Conservation (phyloP, 1,284 basidiomycete species). For the Cutaneotrichosporon cyanovorans region DNA sequence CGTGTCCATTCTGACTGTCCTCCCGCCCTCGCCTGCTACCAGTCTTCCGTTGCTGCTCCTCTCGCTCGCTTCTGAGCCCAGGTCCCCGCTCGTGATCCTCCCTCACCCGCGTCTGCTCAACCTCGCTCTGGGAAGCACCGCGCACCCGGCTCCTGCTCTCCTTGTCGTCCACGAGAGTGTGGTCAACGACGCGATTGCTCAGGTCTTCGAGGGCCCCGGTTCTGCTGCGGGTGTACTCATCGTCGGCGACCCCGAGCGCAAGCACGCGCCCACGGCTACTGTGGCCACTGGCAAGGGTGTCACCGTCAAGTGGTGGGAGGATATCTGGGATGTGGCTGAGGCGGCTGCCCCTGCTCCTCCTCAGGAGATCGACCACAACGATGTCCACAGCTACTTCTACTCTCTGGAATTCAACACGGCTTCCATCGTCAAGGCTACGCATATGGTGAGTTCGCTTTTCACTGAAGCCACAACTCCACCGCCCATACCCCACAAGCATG, state of each 20-base stretch:
- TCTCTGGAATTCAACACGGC: background rate
- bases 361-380: constrained; percentile 7
- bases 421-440: constrained; percentile 30
- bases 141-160: constrained; percentile 26
- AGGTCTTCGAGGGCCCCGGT: constrained; percentile 9
- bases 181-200: constrained; percentile 26
- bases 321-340: constrained; percentile 37
- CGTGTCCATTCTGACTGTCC: constrained; percentile 26
- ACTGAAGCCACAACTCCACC: no score
- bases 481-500: no score
- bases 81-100: constrained; percentile 30
- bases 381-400: constrained; percentile 38
- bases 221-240: constrained; percentile 22
- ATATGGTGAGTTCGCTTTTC: constrained; percentile 38
- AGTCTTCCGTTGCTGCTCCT: constrained; percentile 35
- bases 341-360: background rate
- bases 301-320: constrained; percentile 34
- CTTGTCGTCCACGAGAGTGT: constrained; percentile 31
- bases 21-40: constrained; percentile 29
- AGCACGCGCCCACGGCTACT: background rate
- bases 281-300: constrained; percentile 13
- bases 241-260: constrained; percentile 29
- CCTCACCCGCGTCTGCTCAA: constrained; percentile 24
- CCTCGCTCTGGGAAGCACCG: constrained; percentile 7
- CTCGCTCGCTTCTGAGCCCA: constrained; percentile 24